Percentiles rank a stretch among this genome's conserved stretches.
Evolutionary conservation across 768 basidiomycete genomes (phyloP).

Genomic region (Steccherinum ochraceum): DNA sequence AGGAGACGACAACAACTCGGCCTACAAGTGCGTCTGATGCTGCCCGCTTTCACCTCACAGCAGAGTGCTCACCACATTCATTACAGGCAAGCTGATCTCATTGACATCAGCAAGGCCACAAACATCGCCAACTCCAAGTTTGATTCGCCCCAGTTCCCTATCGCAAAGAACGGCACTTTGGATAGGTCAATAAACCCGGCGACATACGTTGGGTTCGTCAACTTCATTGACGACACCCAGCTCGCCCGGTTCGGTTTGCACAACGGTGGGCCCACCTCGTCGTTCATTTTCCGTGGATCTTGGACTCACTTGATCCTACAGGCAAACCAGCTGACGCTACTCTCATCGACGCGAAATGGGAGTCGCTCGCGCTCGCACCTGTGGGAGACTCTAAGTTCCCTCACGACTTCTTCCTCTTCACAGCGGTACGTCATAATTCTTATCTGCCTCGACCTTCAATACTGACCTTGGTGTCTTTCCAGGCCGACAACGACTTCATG

Average conservation of each 20-base stretch:
- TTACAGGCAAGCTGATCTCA: conserved; percentile 50
- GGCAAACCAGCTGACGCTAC: conserved; percentile 43
- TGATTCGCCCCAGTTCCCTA: conserved; percentile 45
- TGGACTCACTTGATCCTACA: conserved; percentile 15
- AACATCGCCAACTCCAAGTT: conserved; percentile 54
- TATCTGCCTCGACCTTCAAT: not conserved
- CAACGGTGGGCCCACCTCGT: conserved; percentile 35
- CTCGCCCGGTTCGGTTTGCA: conserved; percentile 59
- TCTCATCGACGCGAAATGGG: conserved; percentile 62
- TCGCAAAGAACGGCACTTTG: conserved; percentile 44
- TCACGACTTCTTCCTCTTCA: conserved; percentile 65
- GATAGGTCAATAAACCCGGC: conserved; percentile 43
- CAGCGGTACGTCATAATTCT: conserved; percentile 35
- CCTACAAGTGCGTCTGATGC: conserved; percentile 40
- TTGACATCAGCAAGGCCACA: conserved; percentile 51
- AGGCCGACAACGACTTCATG: conserved; percentile 63
- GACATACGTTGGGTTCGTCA: conserved; percentile 49
- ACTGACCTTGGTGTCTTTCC: not conserved
- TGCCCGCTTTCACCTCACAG: no score
- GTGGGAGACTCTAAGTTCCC: conserved; percentile 43
- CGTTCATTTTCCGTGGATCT: not conserved
- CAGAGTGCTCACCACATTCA: not conserved
- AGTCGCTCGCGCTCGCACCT: conserved; percentile 54
- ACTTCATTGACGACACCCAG: conserved; percentile 45
- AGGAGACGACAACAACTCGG: conserved; percentile 39